These are phyloP conservation scores for Macrolepiota albuminosa DNA, from an alignment of 768 basidiomycete genomes.

Conservation along the genomic window DNA sequence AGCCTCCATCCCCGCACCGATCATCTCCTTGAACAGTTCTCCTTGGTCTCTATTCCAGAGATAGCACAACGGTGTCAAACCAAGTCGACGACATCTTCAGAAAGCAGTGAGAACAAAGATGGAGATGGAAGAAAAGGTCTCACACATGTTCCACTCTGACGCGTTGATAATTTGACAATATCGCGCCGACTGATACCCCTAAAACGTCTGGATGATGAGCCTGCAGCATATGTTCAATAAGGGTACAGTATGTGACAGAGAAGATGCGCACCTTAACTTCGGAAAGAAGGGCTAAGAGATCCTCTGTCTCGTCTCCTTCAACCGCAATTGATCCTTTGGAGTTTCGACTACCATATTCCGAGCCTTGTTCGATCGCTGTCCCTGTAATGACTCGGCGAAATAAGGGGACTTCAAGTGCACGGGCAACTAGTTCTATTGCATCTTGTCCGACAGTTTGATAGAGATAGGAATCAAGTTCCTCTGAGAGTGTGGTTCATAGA, in stretches of 20 bases:
- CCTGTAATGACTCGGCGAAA: constrained; percentile 81
- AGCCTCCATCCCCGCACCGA: constrained; percentile 70
- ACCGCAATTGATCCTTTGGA: constrained; percentile 43
- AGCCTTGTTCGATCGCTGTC: constrained; percentile 70
- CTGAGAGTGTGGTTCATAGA: constrained; percentile 39
- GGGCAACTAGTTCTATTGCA: constrained; percentile 81
- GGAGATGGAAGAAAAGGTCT: constrained; percentile 27
- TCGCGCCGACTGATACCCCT: constrained; percentile 93
- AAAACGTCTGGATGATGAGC: constrained; percentile 71
- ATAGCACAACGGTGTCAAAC: constrained; percentile 76
- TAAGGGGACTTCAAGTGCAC: constrained; percentile 81
- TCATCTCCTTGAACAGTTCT: constrained; percentile 86
- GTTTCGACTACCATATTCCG: constrained; percentile 78
- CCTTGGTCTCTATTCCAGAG: constrained; percentile 92
- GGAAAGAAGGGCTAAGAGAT: constrained; percentile 69
- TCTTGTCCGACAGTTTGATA: constrained; percentile 99
- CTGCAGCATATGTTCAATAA: constrained; percentile 31
- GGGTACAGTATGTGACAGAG: neutral
- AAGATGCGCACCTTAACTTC: constrained; percentile 63
- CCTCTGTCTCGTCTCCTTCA: constrained; percentile 93
- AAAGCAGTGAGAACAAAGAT: neutral
- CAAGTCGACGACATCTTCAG: constrained; percentile 66
- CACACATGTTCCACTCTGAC: constrained; percentile 98
- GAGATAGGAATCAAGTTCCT: constrained; percentile 97
- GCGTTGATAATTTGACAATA: constrained; percentile 95